Evolutionary conservation across 2,329 filamentous ascomycete genomes (phyloP).

Genomic region (Hymenoscyphus occultus): DNA sequence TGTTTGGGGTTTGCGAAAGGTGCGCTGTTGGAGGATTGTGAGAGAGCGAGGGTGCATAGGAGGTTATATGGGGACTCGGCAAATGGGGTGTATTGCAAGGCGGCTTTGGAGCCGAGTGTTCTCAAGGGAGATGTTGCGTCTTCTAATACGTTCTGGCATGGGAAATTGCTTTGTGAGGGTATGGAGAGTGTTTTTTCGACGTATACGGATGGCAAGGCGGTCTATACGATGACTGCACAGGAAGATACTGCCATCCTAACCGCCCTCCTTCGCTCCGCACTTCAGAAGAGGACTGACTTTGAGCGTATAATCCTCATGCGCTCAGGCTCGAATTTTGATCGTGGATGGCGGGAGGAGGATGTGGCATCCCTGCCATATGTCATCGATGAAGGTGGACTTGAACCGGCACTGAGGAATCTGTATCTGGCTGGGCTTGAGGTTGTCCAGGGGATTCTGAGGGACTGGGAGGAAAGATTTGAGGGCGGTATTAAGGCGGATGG

Average conservation of each 20-base stretch:
- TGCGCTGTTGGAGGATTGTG: constrained; percentile 52
- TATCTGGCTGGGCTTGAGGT: constrained; percentile 64
- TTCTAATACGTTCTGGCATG: constrained; percentile 70
- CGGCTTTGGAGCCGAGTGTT: constrained; percentile 50
- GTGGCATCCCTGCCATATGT: constrained; percentile 59
- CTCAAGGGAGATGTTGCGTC: constrained; percentile 66
- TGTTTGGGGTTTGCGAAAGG: constrained; percentile 50
- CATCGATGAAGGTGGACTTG: constrained; percentile 60
- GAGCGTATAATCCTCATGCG: constrained; percentile 65
- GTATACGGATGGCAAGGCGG: constrained; percentile 65
- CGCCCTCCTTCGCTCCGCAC: constrained; percentile 58
- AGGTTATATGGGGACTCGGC: constrained; percentile 49
- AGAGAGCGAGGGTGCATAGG: constrained; percentile 51
- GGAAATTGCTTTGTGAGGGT: constrained; percentile 55
- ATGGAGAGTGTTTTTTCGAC: constrained; percentile 63
- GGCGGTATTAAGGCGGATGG: constrained; percentile 57
- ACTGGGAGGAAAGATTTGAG: constrained; percentile 61
- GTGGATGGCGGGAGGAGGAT: constrained; percentile 56
- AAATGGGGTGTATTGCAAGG: constrained; percentile 43
- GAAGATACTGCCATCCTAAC: constrained; percentile 71
- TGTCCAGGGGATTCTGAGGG: constrained; percentile 54
- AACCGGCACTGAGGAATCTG: constrained; percentile 62
- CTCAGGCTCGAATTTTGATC: constrained; percentile 69
- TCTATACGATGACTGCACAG: constrained; percentile 69
- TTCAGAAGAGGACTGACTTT: constrained; percentile 61